Percentiles rank a stretch among this genome's conserved stretches.
Evolutionary conservation across 352 stramenopile genomes (phyloP).

Genomic region (Globisporangium lucens): DNA sequence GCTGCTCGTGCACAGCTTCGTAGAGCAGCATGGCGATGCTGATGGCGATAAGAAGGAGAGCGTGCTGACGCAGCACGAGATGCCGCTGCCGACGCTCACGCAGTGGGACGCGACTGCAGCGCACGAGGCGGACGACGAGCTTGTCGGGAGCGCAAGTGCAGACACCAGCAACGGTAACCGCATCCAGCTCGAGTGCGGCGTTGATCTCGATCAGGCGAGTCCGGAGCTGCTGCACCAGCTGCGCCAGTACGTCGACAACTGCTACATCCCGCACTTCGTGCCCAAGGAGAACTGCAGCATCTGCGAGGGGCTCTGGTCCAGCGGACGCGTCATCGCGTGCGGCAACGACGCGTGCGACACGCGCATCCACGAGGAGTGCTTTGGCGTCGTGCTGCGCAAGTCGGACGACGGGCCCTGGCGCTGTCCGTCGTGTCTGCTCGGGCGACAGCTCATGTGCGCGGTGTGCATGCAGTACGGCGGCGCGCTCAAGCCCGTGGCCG

Average conservation of each 20-base stretch:
- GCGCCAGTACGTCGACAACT: conserved; percentile 73
- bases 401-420: conserved; percentile 54
- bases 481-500: conserved; percentile 58
- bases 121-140: not conserved
- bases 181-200: conserved; percentile 54
- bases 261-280: conserved; percentile 72
- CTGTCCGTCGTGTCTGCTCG: conserved; percentile 76
- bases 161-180: not conserved
- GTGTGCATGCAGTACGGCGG: conserved; percentile 81
- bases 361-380: conserved; percentile 81
- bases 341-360: conserved; percentile 64
- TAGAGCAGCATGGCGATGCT: conserved; percentile 21
- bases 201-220: conserved; percentile 61
- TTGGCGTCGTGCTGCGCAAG: conserved; percentile 65
- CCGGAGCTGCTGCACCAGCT: conserved; percentile 52
- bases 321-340: conserved; percentile 58
- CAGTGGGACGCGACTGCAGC: conserved; percentile 25
- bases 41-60: conserved; percentile 9
- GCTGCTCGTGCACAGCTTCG: conserved; percentile 50
- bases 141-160: not conserved
- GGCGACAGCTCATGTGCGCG: conserved; percentile 59
- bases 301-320: conserved; percentile 83
- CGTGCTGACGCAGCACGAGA: conserved; percentile 6
- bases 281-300: conserved; percentile 75
- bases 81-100: conserved; percentile 13